Percentiles rank a stretch among this genome's conserved stretches.
These are phyloP conservation scores for Metschnikowia continentalis DNA, from an alignment of 805 yeast species.

Conservation along the genomic window DNA sequence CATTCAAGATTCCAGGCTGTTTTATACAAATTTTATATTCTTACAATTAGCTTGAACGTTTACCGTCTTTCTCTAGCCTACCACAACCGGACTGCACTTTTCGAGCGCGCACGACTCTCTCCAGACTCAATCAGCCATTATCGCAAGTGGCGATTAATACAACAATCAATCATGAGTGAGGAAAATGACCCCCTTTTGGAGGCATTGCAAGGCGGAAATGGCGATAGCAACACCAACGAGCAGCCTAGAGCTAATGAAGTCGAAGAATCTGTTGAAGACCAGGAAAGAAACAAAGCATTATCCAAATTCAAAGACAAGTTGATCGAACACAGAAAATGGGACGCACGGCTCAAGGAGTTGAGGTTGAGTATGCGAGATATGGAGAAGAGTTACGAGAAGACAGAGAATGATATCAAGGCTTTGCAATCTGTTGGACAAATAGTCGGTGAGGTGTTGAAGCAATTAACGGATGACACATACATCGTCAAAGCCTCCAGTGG, in stretches of 20 bases:
- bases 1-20: background rate
- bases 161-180: conserved; percentile 42
- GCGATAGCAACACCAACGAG: conserved; percentile 10
- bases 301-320: conserved; percentile 77
- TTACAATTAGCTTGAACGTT: background rate
- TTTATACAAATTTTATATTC: background rate
- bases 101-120: conserved; percentile 3
- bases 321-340: conserved; percentile 92
- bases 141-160: conserved; percentile 11
- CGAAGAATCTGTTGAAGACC: conserved; percentile 40
- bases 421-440: conserved; percentile 95
- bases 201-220: conserved; percentile 47
- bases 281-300: conserved; percentile 75
- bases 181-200: conserved; percentile 76
- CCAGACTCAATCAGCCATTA: conserved; percentile 4
- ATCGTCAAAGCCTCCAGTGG: conserved; percentile 97
- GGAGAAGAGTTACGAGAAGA: conserved; percentile 81
- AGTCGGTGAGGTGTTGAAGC: conserved; percentile 94
- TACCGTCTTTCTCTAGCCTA: background rate
- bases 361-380: conserved; percentile 78
- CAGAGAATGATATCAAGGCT: conserved; percentile 96
- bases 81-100: background rate
- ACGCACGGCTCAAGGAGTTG: conserved; percentile 79
- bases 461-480: conserved; percentile 88
- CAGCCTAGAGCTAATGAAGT: conserved; percentile 21